Percentiles rank a stretch among this genome's conserved stretches.
Conservation (phyloP, 176 grass and related monocot genomes). For the Aegilops tauschii region DNA sequence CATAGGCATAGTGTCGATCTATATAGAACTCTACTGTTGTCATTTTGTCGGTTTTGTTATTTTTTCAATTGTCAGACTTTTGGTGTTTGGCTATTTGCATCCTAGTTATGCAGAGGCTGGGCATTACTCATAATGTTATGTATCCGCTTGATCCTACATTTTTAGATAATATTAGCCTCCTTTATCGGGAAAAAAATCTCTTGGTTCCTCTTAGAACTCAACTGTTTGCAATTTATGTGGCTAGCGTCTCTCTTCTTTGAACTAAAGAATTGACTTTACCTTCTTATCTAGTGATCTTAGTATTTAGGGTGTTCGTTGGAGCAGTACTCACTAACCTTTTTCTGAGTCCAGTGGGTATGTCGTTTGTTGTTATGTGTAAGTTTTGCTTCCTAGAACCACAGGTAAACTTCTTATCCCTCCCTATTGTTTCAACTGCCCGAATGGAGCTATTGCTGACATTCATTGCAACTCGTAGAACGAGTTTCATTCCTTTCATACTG, state of each 20-base stretch:
- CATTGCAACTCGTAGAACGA: conserved; percentile 3
- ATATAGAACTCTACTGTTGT: no score
- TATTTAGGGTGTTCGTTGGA: background rate
- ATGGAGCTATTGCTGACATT: conserved; percentile 40
- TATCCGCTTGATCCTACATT: no score
- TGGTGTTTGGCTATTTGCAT: no score
- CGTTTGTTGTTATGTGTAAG: conserved; percentile 46
- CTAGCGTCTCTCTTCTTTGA: background rate
- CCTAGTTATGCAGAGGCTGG: no score
- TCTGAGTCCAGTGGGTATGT: conserved; percentile 6
- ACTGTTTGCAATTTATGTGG: background rate
- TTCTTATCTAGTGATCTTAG: background rate
- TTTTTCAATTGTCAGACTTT: no score
- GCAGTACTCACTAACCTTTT: background rate
- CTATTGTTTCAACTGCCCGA: conserved; percentile 38
- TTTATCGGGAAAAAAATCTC: background rate
- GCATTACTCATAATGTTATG: no score
- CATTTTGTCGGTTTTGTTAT: no score
- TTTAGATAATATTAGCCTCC: no score
- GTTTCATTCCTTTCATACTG: conserved; percentile 10
- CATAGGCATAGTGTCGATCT: no score
- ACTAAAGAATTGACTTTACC: background rate
- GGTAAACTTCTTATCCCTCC: conserved; percentile 27
- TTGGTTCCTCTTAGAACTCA: background rate
- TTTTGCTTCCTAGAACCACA: conserved; percentile 20